These are phyloP conservation scores for Lactarius hengduanensis DNA, from an alignment of 768 basidiomycete genomes.

Conservation along the genomic window DNA sequence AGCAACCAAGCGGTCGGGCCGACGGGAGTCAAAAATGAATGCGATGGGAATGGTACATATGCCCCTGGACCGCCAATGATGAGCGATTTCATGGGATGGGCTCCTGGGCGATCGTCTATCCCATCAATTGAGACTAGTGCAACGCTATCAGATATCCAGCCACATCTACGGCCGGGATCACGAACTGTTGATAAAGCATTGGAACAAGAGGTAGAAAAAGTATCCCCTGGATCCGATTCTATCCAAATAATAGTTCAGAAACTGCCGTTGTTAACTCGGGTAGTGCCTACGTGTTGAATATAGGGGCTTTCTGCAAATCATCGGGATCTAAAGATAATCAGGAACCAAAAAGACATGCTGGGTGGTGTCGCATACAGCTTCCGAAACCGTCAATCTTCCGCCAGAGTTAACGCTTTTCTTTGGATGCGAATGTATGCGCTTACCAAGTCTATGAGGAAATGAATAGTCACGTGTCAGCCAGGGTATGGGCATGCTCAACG, in stretches of 20 bases:
- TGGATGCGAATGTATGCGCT: not conserved
- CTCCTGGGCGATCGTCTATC: conserved; percentile 53
- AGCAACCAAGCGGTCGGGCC: conserved; percentile 77
- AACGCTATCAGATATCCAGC: conserved; percentile 9
- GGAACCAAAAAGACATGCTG: conserved; percentile 5
- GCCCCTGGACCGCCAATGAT: conserved; percentile 76
- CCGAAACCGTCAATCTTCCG: conserved; percentile 77
- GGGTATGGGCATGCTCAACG: conserved; percentile 31
- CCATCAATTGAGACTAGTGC: conserved; percentile 70
- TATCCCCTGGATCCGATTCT: conserved; percentile 85
- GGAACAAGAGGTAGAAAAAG: conserved; percentile 93
- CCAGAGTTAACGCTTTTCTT: conserved; percentile 1
- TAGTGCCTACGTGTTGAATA: conserved; percentile 60
- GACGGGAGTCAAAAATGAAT: conserved; percentile 77
- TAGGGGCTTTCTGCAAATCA: conserved; percentile 65
- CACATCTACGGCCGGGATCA: conserved; percentile 15
- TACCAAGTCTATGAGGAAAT: conserved; percentile 15
- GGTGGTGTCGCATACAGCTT: conserved; percentile 58
- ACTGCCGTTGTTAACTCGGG: conserved; percentile 2
- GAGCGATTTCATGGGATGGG: conserved; percentile 65
- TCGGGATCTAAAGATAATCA: conserved; percentile 63
- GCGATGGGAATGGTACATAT: conserved; percentile 76
- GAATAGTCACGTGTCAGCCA: not conserved
- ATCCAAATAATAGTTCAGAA: conserved; percentile 3
- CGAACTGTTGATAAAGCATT: conserved; percentile 83